phyloP scores from a whole-genome alignment of 2,329 filamentous ascomycete genomes.

The Penicillium frequentans region DNA sequence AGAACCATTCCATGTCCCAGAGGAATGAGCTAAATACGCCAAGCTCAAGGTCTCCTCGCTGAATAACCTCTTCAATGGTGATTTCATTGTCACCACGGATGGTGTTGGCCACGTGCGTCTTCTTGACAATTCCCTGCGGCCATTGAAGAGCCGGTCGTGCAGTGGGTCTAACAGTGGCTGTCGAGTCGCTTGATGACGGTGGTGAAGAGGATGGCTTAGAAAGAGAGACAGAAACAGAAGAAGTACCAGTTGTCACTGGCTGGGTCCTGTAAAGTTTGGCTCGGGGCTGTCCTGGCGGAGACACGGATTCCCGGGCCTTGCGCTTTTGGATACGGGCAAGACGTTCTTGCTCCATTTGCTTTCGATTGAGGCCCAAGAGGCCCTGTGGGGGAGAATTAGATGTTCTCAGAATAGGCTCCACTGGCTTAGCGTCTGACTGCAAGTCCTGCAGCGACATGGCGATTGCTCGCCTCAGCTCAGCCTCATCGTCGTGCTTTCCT shows the following conservation, averaged over 20 bases:
- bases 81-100: constrained; percentile 69
- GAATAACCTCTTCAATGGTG: constrained; percentile 82
- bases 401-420: background rate
- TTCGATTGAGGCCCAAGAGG: constrained; percentile 66
- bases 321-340: constrained; percentile 67
- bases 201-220: background rate
- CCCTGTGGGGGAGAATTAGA: constrained; percentile 22
- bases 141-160: constrained; percentile 43
- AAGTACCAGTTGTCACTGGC: background rate
- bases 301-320: constrained; percentile 44
- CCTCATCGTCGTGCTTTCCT: constrained; percentile 25
- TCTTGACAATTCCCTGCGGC: constrained; percentile 69
- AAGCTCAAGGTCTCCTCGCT: constrained; percentile 68
- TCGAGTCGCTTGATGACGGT: background rate
- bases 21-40: constrained; percentile 85
- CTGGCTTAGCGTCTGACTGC: background rate
- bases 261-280: constrained; percentile 26
- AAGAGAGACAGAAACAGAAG: background rate
- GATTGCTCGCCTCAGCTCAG: constrained; percentile 38
- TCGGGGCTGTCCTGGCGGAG: constrained; percentile 23
- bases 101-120: constrained; percentile 71
- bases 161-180: constrained; percentile 8
- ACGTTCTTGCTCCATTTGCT: constrained; percentile 82
- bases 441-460: constrained; percentile 24
- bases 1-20: constrained; percentile 79